Base-by-base conservation (phyloP, 257 asterid genomes). In the Fraxinus excelsior region DNA sequence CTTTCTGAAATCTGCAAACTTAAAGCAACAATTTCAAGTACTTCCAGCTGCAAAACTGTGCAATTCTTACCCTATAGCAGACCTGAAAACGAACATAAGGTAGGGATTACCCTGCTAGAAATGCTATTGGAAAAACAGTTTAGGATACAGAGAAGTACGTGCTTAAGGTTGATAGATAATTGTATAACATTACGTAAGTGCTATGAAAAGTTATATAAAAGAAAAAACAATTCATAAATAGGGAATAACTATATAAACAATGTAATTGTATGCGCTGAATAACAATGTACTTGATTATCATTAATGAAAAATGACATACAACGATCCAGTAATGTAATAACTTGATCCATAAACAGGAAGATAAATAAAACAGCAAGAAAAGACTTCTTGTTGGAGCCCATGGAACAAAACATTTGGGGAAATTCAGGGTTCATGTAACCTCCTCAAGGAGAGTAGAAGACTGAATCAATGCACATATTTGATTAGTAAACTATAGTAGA, bases 251-350 rank as follows among this genome's bases (percentile, higher is more conserved):
- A 37, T 37, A 37, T 37, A 37, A 37, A 37, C 40, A 37, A 37
- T 37, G 42, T 37, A 37, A 37, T 37, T 37, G 42, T 37, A 37
- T 1, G 42, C 42, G 0, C 42, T 7, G 42, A 37, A 37, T 37
- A 37, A 7, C 10, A 46, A 67, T 66, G 81, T 44, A 13, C 69
- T 72, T 80, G 73, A 75, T 56, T 75, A 78, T 56, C 79, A 42
- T 18, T 73, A 25, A 32, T 46, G 42, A 62, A 42, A 67, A 21
- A 42, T 60, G 31, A 40, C 80, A 74, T 76, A 73, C 82, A 76
- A 66, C 74, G 70, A 32, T 70, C 67, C 65, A 71, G 62, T 73
- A 76, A 14, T 19, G 12, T 37, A 37, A 37, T 37, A 73, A 69
- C 82, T 73, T 74, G 51, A 23, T 35, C 62, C 53, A 73, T 60